Evolutionary conservation across 2,329 filamentous ascomycete species (phyloP), one percentile per base, ranked within the genome.

Genomic region (Domatiomyces globalis): DNA sequence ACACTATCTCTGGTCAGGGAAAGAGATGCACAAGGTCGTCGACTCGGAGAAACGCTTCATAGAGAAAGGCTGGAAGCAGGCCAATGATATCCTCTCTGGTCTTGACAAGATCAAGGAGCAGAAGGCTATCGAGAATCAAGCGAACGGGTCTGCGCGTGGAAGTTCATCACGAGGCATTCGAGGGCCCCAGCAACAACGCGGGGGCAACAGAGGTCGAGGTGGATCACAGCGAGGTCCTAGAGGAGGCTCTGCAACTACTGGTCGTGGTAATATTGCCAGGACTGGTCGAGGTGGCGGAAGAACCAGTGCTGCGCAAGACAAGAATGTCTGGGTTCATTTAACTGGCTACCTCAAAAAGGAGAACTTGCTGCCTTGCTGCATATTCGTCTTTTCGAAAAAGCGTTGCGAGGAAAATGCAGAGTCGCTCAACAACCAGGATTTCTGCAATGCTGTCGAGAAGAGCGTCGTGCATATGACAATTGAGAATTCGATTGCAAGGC

Each of bases 331-430:
- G 92, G 90, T 96, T 36, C 87, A 95, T 63, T 77, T 98, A 42
- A 88, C 98, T 2, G 87, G 94, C 62, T 88, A 87, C 67, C 74
- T 98, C 50, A 86, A 83, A 61, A 95, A 94, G 66, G 80, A 88
- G 49, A 87, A 80, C 47, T 75, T 98, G 3, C 77, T 98, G 2
- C 92, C 92, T 0, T 87, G 85, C 7, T 96, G 90, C 66, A 94
- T 98, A 59, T 98, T 98, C 64, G 90, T 98, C 51, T 98, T 98
- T 68, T 98, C 92, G 2, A 98, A 96, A 71, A 95, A 92, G 68
- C 77, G 92, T 49, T 96, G 92, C 62, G 92, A 98, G 67, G 88
- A 96, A 64, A 98, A 96, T 65, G 92, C 92, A 0, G 87, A 95
- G 65, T 90, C 92, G 0, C 74, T 98, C 19, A 90, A 86, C 55